phyloP scores from a whole-genome alignment of 2,329 filamentous ascomycete genomes.

The Pezicula neosporulosa region DNA sequence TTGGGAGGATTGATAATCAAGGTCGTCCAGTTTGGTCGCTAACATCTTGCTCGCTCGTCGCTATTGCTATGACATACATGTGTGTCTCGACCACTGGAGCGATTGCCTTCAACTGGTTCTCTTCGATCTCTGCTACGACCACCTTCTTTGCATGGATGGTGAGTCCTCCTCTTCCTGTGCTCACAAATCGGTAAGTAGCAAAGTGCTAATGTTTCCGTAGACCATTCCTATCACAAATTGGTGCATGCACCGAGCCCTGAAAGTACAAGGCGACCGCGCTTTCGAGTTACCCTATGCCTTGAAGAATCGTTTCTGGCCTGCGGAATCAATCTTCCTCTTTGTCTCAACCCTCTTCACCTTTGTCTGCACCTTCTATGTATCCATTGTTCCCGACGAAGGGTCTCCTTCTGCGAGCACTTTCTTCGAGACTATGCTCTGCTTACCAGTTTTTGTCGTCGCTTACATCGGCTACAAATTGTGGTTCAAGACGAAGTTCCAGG shows the following conservation, averaged over 20 bases:
- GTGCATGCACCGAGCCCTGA: neutral
- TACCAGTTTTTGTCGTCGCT: neutral
- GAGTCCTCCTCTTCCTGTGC: neutral
- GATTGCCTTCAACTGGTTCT: neutral
- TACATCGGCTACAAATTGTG: neutral
- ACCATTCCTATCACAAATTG: neutral
- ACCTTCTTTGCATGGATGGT: neutral
- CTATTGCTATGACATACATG: neutral
- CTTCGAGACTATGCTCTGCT: neutral
- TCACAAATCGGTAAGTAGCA: neutral
- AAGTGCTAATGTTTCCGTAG: neutral
- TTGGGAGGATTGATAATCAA: neutral
- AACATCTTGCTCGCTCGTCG: neutral
- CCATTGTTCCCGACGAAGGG: neutral
- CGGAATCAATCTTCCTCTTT: constrained; percentile 1
- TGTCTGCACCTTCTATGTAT: constrained; percentile 1
- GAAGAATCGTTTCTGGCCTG: neutral
- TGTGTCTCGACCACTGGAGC: neutral
- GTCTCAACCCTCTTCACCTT: constrained; percentile 2
- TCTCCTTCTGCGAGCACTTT: neutral
- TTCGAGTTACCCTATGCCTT: neutral
- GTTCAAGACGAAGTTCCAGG: neutral
- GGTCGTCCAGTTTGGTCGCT: neutral
- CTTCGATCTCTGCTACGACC: neutral
- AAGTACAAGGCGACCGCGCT: neutral